Conservation (phyloP, 371 early-diverging fungal genomes). For the Haplosporangium sp. region DNA sequence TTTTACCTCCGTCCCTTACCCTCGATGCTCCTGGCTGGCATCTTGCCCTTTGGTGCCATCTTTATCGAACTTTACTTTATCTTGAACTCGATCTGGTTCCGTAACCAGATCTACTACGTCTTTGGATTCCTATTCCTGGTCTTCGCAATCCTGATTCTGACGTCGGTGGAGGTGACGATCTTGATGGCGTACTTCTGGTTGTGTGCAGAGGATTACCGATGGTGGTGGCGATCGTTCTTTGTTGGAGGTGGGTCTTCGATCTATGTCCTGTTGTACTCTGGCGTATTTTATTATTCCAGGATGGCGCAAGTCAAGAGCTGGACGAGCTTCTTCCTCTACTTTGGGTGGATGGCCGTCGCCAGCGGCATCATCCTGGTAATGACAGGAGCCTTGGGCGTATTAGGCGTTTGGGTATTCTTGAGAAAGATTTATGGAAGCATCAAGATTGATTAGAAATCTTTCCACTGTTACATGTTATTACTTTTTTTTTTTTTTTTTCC, state of each 20-base stretch:
- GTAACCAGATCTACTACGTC: constrained; percentile 87
- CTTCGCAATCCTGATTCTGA: constrained; percentile 80
- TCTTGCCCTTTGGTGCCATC: constrained; percentile 91
- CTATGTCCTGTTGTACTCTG: constrained; percentile 90
- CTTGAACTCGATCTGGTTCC: constrained; percentile 87
- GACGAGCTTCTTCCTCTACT: constrained; percentile 87
- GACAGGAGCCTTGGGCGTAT: constrained; percentile 86
- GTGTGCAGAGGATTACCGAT: constrained; percentile 93
- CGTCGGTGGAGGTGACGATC: constrained; percentile 88
- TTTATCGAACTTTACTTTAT: constrained; percentile 91
- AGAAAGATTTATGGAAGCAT: constrained; percentile 79
- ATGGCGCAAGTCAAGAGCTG: constrained; percentile 77
- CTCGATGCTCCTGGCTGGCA: constrained; percentile 85
- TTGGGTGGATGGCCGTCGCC: constrained; percentile 90
- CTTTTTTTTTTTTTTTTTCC: background rate
- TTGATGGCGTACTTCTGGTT: constrained; percentile 92
- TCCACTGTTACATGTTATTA: too few species aligned
- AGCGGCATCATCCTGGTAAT: constrained; percentile 79
- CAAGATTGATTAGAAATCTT: constrained; percentile 68
- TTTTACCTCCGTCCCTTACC: constrained; percentile 79
- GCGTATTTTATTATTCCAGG: constrained; percentile 82
- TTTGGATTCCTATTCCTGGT: constrained; percentile 90
- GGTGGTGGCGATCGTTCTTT: constrained; percentile 96
- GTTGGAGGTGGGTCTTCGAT: constrained; percentile 88
- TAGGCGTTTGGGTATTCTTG: constrained; percentile 77